These are phyloP conservation scores for Pulveroboletus sp. DNA, from an alignment of 768 basidiomycete genomes.

Conservation along the genomic window DNA sequence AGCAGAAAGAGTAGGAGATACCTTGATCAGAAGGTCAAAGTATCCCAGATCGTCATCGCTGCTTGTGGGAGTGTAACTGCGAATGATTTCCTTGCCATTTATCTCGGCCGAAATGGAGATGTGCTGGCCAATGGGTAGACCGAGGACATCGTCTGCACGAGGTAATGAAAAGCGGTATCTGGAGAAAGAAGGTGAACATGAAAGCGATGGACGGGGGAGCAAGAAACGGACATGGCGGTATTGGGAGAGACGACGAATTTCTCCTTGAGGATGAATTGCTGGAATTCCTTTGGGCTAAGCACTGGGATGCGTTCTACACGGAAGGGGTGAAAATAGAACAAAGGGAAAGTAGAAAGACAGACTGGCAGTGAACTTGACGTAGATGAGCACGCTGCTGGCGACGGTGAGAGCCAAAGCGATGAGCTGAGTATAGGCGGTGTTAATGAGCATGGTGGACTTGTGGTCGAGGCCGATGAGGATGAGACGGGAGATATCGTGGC, in stretches of 20 bases:
- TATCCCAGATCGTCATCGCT: slow-evolving; percentile 89
- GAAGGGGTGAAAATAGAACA: slow-evolving; percentile 1
- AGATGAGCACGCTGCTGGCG: slow-evolving; percentile 47
- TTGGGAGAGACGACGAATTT: slow-evolving; percentile 89
- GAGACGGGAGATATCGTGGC: slow-evolving; percentile 53
- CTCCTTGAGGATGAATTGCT: slow-evolving; percentile 73
- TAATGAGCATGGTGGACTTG: slow-evolving; percentile 12
- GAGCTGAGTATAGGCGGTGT: slow-evolving; percentile 35
- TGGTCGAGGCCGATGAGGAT: slow-evolving; percentile 56
- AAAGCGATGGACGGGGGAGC: neutral
- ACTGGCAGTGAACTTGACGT: slow-evolving; percentile 45
- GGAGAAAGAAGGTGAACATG: neutral
- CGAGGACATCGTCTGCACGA: slow-evolving; percentile 67
- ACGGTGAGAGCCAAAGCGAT: slow-evolving; percentile 50
- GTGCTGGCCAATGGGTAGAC: slow-evolving; percentile 96
- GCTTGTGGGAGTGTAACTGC: slow-evolving; percentile 95
- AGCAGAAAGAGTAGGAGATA: slow-evolving; percentile 24
- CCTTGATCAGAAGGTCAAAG: slow-evolving; percentile 98
- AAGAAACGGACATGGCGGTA: slow-evolving; percentile 75
- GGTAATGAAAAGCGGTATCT: slow-evolving; percentile 94
- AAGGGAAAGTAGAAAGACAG: slow-evolving; percentile 22
- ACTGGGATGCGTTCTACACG: slow-evolving; percentile 59
- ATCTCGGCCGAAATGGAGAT: slow-evolving; percentile 89
- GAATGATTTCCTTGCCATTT: slow-evolving; percentile 81
- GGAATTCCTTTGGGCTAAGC: slow-evolving; percentile 72